Evolutionary conservation across 2,329 filamentous ascomycete species (phyloP).

Genomic region (Colletotrichum cordylinicola): DNA sequence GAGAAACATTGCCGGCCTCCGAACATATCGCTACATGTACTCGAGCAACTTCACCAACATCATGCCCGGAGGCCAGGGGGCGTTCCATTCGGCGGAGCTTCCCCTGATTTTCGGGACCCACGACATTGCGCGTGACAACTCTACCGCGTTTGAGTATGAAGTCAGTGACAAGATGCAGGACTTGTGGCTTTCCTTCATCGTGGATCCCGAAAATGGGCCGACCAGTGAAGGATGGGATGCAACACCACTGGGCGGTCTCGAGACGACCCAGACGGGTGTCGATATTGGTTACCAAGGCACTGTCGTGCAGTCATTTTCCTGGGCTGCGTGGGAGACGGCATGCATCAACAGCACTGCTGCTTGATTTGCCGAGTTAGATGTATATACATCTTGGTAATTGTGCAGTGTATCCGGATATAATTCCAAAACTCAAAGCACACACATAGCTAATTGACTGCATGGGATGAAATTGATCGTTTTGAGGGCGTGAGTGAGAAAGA

Average conservation of each 20-base stretch:
- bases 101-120: conserved; percentile 36
- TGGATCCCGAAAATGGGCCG: neutral
- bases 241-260: neutral
- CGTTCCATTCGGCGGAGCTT: conserved; percentile 33
- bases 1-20: neutral
- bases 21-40: conserved; percentile 2
- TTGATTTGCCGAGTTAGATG: neutral
- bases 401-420: neutral
- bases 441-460: neutral
- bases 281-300: neutral
- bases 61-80: conserved; percentile 21
- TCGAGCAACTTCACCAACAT: conserved; percentile 6
- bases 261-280: neutral
- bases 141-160: neutral
- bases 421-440: neutral
- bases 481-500: neutral
- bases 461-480: neutral
- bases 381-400: neutral
- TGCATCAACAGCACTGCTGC: neutral
- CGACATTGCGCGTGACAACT: conserved; percentile 7
- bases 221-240: neutral
- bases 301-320: neutral
- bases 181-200: conserved; percentile 1
- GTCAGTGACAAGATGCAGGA: neutral
- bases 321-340: neutral